Base-by-base conservation (phyloP, 257 asterid species). In the Buddleja alternifolia region DNA sequence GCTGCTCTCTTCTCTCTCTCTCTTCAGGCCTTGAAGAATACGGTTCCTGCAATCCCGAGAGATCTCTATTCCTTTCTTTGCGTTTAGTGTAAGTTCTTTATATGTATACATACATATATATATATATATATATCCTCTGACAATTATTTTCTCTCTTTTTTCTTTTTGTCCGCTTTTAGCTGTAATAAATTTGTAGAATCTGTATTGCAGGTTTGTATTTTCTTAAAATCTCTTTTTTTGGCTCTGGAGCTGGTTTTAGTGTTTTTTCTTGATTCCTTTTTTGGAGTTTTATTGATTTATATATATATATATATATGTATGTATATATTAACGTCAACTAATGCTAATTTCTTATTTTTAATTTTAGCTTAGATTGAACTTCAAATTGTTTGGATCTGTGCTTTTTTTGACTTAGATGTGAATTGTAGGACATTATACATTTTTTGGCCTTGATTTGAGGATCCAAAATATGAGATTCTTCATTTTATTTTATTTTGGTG, bases 1-100 rank as follows among this genome's bases (percentile, higher is more conserved):
- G 34, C 59, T 8, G 45, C 17, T 42, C 14, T 29, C 58, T 63
- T 55, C 8, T 64, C 63, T 63, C 64, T 76, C 77, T 74, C 80
- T 68, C 80, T 80, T 29, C 34, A 2, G 78, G 73, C 66, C 67
- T 84, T 79, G 76, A 59, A 62, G 78, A 47, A 25, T 60, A 67
- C 77, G 75, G 81, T 80, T 64, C 66, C 61, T 64, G 60, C 73
- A 32, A 63, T 77, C 73, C 84, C 79, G 59, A 69, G 80, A 73
- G 85, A 81, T 82, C 75, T 87, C 75, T 67, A 77, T 84, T 80
- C 93, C 73, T 90, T 83, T 47, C 95, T 81, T 91, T 79, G 78
- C 83, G 32, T 81, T 77, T 73, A 75, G 75, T 75, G 95, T 87
- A 82, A 81, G 95, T 81, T 68, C 77, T 42, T 40, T 71, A n/a